Conservation (phyloP, 345 rosid genomes). For the Rhizophora mangle region DNA sequence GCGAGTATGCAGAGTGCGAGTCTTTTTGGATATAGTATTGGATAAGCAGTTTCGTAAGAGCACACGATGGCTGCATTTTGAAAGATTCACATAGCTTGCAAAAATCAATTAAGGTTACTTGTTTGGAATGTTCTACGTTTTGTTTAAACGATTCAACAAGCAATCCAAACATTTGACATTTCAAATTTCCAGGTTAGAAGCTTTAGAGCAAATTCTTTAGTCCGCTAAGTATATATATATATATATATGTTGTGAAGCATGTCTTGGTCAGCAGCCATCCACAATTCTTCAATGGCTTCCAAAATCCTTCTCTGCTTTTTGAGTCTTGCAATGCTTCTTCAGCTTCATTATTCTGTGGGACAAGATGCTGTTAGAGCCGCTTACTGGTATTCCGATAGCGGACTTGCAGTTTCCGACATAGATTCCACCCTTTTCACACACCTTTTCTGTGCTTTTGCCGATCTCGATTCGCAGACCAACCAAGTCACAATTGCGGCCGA, state of each 20-base stretch:
- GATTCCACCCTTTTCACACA: slow-evolving; percentile 60
- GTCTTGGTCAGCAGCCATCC: not conserved
- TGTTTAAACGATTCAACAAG: too few relatives aligned
- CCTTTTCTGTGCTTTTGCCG: slow-evolving; percentile 54
- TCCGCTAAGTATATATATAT: not conserved
- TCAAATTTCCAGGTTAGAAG: too few relatives aligned
- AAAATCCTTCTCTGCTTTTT: slow-evolving; percentile 14
- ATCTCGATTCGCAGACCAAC: slow-evolving; percentile 35
- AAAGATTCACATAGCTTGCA: too few relatives aligned
- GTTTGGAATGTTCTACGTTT: too few relatives aligned
- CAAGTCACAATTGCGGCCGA: slow-evolving; percentile 41
- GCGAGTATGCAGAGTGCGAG: too few relatives aligned
- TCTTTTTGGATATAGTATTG: too few relatives aligned
- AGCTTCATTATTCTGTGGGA: slow-evolving; percentile 22
- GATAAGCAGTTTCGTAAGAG: too few relatives aligned
- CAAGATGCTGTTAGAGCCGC: slow-evolving; percentile 47
- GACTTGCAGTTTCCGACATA: slow-evolving; percentile 33
- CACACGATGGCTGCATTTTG: too few relatives aligned
- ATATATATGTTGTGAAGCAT: not conserved
- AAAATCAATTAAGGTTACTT: too few relatives aligned
- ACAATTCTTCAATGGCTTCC: slow-evolving; percentile 16
- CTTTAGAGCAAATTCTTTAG: not conserved
- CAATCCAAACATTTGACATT: too few relatives aligned
- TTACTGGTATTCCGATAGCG: slow-evolving; percentile 46
- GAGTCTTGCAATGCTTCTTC: slow-evolving; percentile 3